Evolutionary conservation across 208 protist species (phyloP).

Genomic region (Trypanosoma melophagium): DNA sequence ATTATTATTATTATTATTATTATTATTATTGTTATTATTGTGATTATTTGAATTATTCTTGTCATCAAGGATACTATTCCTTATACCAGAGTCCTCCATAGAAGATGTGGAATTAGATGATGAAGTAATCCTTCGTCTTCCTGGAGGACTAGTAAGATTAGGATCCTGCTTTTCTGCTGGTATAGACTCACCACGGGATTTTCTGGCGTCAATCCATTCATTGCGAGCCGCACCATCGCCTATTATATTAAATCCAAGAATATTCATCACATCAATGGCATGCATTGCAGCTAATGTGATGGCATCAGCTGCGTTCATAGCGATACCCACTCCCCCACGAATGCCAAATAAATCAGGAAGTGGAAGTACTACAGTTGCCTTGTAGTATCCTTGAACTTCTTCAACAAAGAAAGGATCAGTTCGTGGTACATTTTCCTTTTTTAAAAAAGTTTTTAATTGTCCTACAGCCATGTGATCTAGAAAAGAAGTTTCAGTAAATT

Average conservation of each 20-base stretch:
- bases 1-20: background rate
- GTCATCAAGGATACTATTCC: background rate
- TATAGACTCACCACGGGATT: conserved; percentile 1
- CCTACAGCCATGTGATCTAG: conserved; percentile 48
- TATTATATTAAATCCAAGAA: conserved; percentile 44
- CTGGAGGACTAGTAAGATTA: conserved; percentile 38
- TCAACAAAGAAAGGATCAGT: conserved; percentile 69
- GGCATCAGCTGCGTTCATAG: conserved; percentile 46
- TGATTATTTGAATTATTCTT: background rate
- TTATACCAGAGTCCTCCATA: background rate
- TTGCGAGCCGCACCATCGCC: background rate
- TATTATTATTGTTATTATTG: background rate
- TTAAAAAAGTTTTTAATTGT: conserved; percentile 51
- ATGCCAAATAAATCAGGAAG: conserved; percentile 65
- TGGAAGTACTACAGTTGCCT: conserved; percentile 80
- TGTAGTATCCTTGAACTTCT: conserved; percentile 38
- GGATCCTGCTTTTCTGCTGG: conserved; percentile 18
- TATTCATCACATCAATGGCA: conserved; percentile 70
- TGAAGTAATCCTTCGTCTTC: conserved; percentile 29
- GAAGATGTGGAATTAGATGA: background rate
- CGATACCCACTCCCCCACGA: conserved; percentile 82
- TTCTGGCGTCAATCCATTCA: conserved; percentile 8
- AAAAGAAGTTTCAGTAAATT: conserved; percentile 60
- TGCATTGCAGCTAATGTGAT: conserved; percentile 80
- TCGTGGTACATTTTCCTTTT: conserved; percentile 31